Evolutionary conservation across 495 filamentous ascomycete genomes (phyloP).

Genomic region (Evernia prunastri): DNA sequence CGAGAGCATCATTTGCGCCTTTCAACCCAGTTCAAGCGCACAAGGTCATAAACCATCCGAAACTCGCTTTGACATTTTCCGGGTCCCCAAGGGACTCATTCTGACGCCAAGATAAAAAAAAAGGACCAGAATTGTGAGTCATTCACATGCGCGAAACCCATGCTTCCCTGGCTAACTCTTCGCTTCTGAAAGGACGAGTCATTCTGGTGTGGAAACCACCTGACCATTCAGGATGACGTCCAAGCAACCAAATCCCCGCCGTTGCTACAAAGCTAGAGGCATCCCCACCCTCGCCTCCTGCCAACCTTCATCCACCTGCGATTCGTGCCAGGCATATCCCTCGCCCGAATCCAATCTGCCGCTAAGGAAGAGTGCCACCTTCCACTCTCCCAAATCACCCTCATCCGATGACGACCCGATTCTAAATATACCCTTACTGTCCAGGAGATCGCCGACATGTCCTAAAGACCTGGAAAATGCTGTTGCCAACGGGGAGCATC

Average conservation of each 20-base stretch:
- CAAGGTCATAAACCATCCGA: neutral
- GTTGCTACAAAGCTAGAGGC: conserved; percentile 26
- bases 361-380: conserved; percentile 48
- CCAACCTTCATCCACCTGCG: conserved; percentile 19
- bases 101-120: conserved; percentile 5
- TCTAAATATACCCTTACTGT: conserved; percentile 40
- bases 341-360: conserved; percentile 22
- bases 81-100: neutral
- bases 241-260: conserved; percentile 25
- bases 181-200: conserved; percentile 21
- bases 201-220: conserved; percentile 19
- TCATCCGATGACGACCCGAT: conserved; percentile 41
- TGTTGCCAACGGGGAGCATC: conserved; percentile 42
- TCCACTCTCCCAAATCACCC: conserved; percentile 41
- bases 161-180: conserved; percentile 12
- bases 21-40: neutral
- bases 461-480: conserved; percentile 38
- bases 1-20: neutral
- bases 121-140: conserved; percentile 21
- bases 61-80: neutral
- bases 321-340: conserved; percentile 8
- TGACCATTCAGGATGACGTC: conserved; percentile 29
- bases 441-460: conserved; percentile 46
- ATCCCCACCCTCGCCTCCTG: conserved; percentile 17
- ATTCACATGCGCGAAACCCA: conserved; percentile 12